Percentiles rank a stretch among this genome's conserved stretches.
Evolutionary conservation across 148 eudicot genomes (phyloP).

Genomic region (Vaccinium darrowii): DNA sequence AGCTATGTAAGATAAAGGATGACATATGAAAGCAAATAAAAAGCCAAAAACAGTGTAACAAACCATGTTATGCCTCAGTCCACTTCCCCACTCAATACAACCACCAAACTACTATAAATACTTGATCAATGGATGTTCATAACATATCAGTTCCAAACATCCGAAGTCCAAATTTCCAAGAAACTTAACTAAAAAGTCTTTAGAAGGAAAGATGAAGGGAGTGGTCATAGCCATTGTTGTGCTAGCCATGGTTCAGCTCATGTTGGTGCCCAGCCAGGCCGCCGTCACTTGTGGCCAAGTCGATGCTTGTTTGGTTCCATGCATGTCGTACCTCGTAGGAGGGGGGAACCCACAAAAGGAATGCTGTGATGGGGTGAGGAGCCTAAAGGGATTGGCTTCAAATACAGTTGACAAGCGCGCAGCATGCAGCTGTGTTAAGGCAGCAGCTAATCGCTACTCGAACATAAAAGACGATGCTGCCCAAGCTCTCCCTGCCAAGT

Average conservation of each 20-base stretch:
- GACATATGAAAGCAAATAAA: neutral
- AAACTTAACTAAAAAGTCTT: neutral
- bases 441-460: slow-evolving; percentile 12
- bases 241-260: slow-evolving; percentile 16
- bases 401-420: slow-evolving; percentile 11
- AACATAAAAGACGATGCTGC: slow-evolving; percentile 20
- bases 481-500: slow-evolving; percentile 18
- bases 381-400: slow-evolving; percentile 11
- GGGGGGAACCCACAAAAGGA: neutral
- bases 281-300: slow-evolving; percentile 9
- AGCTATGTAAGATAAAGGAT: neutral
- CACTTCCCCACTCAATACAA: neutral
- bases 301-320: slow-evolving; percentile 2
- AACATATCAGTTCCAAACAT: neutral
- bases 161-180: neutral
- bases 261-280: slow-evolving; percentile 17
- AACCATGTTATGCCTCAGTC: neutral
- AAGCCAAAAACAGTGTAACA: slow-evolving; percentile 8
- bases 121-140: neutral
- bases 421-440: slow-evolving; percentile 21
- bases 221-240: slow-evolving; percentile 7
- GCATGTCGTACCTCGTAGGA: slow-evolving; percentile 15
- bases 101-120: neutral
- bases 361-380: slow-evolving; percentile 20
- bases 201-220: slow-evolving; percentile 5